Base-by-base conservation (phyloP, 2,329 filamentous ascomycete genomes). In the Fonsecaea monophora region DNA sequence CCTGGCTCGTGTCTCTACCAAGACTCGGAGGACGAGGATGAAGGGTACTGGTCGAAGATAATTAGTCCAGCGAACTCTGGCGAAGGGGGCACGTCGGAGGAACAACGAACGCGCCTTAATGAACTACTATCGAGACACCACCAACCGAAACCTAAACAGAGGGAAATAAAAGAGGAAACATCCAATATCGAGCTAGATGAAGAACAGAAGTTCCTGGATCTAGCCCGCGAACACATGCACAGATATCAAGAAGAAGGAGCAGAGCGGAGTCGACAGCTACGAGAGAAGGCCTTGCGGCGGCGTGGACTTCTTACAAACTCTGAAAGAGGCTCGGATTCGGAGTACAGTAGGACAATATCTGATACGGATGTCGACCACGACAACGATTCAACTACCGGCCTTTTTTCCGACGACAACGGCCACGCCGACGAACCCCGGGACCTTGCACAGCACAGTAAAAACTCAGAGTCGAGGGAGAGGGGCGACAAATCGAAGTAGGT, bases 251-350 rank as follows among this genome's bases (percentile, higher is more conserved):
- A 66, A 35, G 68, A 57, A 12, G 59, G 63, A 3, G 60, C 54
- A 6, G 59, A 64, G 21, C 50, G 64, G n/a, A 70, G 65, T 34
- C 57, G 57, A 55, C 38, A 56, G 25, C 61, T 70, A 10, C 63
- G 63, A 15, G 61, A 64, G 38, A 57, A 58, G 30, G 61, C 61
- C 37, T 32, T 64, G 15, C 40, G 32, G 8, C 61, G 61, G 13
- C 53, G 54, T 13, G 42, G 53, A 7, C 34, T 64, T 18, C 21
- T 50, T 5, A 4, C 9, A 21, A 8, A 12, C 25, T 8, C 42
- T 13, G 50, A 35, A 30, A 38, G 34, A 6, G 25, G 38, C 30
- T 21, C 53, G 9, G 40, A 6, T 18, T 53, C 54, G 13, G 53
- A 58, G 5, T n/a, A 64, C 8, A 25, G 21, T 10, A 55, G 38